These are phyloP conservation scores for Erucastrum elatum DNA, from an alignment of 345 rosid genomes.

Conservation along the genomic window DNA sequence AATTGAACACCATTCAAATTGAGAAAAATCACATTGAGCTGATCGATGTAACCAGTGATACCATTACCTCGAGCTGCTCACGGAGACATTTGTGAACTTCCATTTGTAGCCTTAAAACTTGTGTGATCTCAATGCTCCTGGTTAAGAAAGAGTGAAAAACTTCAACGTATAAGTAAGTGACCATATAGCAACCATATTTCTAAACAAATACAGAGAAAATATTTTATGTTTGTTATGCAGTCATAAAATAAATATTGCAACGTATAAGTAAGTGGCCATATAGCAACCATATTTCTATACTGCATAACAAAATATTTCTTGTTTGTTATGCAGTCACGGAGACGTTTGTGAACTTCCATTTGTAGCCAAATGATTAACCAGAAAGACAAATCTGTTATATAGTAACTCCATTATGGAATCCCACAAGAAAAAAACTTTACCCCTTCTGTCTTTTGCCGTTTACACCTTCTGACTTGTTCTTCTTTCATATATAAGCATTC, in stretches of 20 bases:
- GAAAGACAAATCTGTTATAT: not conserved
- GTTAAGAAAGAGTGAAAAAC: not conserved
- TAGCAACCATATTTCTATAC: too few relatives aligned
- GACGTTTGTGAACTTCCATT: too few relatives aligned
- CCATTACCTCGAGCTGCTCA: slow-evolving; percentile 83
- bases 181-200: not conserved
- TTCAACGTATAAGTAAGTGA: not conserved
- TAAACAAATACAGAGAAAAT: not conserved
- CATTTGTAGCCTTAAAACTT: slow-evolving; percentile 86
- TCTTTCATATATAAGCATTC: not conserved
- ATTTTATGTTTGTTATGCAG: not conserved
- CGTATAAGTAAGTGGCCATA: too few relatives aligned
- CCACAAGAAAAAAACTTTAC: not conserved
- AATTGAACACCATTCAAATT: not conserved
- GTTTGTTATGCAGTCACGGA: too few relatives aligned
- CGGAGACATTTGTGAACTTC: slow-evolving; percentile 90
- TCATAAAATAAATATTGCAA: too few relatives aligned
- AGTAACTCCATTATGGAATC: not conserved
- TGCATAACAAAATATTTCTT: too few relatives aligned
- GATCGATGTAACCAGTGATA: not conserved
- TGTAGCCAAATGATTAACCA: not conserved
- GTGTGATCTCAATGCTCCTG: slow-evolving; percentile 50
- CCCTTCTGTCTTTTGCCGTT: not conserved
- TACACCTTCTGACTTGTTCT: not conserved
- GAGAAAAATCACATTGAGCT: not conserved